Base-by-base conservation (phyloP, 75 land plant genomes). In the Pseudotsuga menziesii region DNA sequence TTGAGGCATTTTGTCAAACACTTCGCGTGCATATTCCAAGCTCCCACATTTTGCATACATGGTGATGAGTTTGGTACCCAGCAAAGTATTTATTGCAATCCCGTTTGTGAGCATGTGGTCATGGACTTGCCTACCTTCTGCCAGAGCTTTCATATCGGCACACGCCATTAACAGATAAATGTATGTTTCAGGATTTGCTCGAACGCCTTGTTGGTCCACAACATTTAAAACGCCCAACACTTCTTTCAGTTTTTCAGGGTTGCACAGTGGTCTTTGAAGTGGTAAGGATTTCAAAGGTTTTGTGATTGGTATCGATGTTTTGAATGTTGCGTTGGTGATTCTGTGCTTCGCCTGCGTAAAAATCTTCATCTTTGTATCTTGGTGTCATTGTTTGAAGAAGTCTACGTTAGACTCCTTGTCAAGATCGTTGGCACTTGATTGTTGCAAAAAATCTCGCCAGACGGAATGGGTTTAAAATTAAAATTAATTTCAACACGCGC, bases 1-100 rank as follows among this genome's bases (percentile, higher is more conserved):
- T 22, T 71, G 58, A 66, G 82, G 75, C 79, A 88, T 86, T 61
- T 66, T 41, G 39, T 84, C 87, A 72, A 91, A 82, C 83, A 91
- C 75, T 11, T 55, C 62, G 5, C 79, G 62, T 4, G 90, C 84
- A 74, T 58, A 36, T 2, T 8, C 29, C 58, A 73, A 17, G 1
- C 25, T 56, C n/a, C 88, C 86, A 83, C 81, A 80, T 32, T 88
- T 85, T 13, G 71, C 77, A 80, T 88, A 90, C 75, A 80, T 73
- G 67, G 85, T 75, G 14, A 87, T 15, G 32, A 90, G 75, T 13
- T 82, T 48, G 2, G 12, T 11, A 48, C 54, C 11, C 54, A 48
- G 9, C 9, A 48, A 2, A 48, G 54, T 2, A 48, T 48, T 12
- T 48, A 48, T 48, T 48, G 54, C 12, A 9, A 48, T 48, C 54